Percentiles rank a stretch among this genome's conserved stretches.
phyloP scores from a whole-genome alignment of 2,329 filamentous ascomycete genomes.

The Fusarium dimerum region DNA sequence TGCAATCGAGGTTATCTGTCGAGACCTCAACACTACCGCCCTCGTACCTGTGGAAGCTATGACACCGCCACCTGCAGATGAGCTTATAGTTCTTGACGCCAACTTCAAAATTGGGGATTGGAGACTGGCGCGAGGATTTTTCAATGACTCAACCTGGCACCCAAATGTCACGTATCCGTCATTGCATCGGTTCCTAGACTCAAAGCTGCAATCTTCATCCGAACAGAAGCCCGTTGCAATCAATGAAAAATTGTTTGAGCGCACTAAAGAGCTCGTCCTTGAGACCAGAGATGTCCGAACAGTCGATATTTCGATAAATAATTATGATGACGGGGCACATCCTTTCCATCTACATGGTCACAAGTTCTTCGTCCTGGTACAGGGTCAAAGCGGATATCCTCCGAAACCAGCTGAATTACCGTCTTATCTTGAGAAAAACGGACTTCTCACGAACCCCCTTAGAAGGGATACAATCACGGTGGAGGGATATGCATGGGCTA shows the following conservation, averaged over 20 bases:
- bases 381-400: constrained; percentile 37
- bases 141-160: constrained; percentile 55
- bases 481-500: constrained; percentile 55
- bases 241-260: constrained; percentile 33
- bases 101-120: constrained; percentile 59
- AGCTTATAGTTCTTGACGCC: constrained; percentile 48
- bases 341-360: constrained; percentile 61
- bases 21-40: constrained; percentile 52
- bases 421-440: constrained; percentile 24
- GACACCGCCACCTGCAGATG: constrained; percentile 39
- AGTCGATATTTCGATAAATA: constrained; percentile 60
- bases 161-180: constrained; percentile 38
- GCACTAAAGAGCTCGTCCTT: constrained; percentile 42
- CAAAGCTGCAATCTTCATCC: constrained; percentile 13
- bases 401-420: constrained; percentile 29
- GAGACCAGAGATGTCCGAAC: constrained; percentile 53
- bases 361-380: constrained; percentile 50
- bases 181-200: constrained; percentile 37
- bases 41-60: constrained; percentile 42
- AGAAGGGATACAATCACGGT: constrained; percentile 49
- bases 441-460: constrained; percentile 33
- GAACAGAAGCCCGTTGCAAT: constrained; percentile 21
- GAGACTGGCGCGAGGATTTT: constrained; percentile 53
- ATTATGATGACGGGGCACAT: constrained; percentile 53
- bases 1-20: constrained; percentile 48